phyloP scores from a whole-genome alignment of 163 green algal species.

The Chloromonas sp. region DNA sequence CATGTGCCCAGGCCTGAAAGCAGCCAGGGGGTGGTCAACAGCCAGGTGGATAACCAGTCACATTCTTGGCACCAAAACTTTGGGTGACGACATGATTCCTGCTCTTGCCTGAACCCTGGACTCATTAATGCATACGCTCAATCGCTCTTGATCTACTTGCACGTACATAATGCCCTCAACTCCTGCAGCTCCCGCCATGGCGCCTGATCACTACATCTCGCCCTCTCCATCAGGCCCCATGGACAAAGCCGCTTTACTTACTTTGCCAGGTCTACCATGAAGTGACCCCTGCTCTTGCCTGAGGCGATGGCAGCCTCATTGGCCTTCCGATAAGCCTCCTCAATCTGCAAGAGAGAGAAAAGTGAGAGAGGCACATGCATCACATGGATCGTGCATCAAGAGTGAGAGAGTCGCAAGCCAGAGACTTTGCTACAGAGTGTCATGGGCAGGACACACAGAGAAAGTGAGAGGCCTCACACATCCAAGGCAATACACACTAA shows the following conservation, averaged over 20 bases:
- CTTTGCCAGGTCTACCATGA: conserved; percentile 63
- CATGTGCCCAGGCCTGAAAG: conserved; percentile 66
- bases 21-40: neutral
- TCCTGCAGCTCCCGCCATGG: too few species aligned
- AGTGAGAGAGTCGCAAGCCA: neutral
- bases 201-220: too few species aligned
- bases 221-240: too few species aligned
- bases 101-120: too few species aligned
- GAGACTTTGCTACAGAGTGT: neutral
- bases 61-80: too few species aligned
- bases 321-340: conserved; percentile 59
- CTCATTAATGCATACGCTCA: too few species aligned
- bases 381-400: neutral
- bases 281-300: conserved; percentile 59
- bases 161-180: too few species aligned
- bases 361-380: neutral
- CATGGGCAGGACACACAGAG: neutral
- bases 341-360: conserved; percentile 50
- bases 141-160: too few species aligned
- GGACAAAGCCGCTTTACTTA: neutral
- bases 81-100: too few species aligned
- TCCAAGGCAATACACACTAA: too few species aligned
- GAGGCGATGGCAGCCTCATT: conserved; percentile 42
- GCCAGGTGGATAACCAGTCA: too few species aligned
- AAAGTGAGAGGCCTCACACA: neutral